Evolutionary conservation across 2,329 filamentous ascomycete genomes (phyloP).

Genomic region (Calycina herbarum): DNA sequence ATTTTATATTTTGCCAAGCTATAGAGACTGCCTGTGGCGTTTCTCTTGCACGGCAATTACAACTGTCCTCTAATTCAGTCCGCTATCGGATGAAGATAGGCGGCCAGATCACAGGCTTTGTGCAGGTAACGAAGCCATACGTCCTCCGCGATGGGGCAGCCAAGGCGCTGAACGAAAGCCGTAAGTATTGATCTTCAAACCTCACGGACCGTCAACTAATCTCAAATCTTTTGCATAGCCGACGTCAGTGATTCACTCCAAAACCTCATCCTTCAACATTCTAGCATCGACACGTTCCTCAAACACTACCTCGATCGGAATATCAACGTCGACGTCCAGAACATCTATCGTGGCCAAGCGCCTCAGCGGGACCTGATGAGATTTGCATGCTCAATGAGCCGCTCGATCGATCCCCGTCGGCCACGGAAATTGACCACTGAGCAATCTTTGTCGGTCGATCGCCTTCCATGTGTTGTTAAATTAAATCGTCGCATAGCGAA

Average conservation of each 20-base stretch:
- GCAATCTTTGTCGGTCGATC: slow-evolving; percentile 31
- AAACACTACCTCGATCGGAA: slow-evolving; percentile 27
- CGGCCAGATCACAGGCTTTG: too few species aligned
- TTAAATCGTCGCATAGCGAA: slow-evolving; percentile 7
- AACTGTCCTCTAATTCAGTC: too few species aligned
- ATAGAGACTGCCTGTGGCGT: too few species aligned
- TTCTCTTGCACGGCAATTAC: too few species aligned
- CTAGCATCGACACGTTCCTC: slow-evolving; percentile 23
- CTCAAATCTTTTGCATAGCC: slow-evolving; percentile 8
- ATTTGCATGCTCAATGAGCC: slow-evolving; percentile 28
- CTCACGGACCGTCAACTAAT: too few species aligned
- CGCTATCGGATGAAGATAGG: too few species aligned
- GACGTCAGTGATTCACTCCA: slow-evolving; percentile 24
- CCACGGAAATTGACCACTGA: slow-evolving; percentile 27
- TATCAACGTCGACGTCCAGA: slow-evolving; percentile 21
- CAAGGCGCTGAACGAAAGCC: too few species aligned
- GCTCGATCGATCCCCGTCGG: slow-evolving; percentile 29
- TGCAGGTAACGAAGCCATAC: too few species aligned
- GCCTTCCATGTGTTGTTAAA: slow-evolving; percentile 17
- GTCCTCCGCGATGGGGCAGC: too few species aligned
- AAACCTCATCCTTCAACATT: slow-evolving; percentile 29
- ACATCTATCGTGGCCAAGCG: slow-evolving; percentile 29
- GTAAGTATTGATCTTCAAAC: too few species aligned
- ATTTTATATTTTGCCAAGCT: neutral
- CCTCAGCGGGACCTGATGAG: slow-evolving; percentile 30